phyloP scores from a whole-genome alignment of 305 asterid species.

The Withania somnifera region DNA sequence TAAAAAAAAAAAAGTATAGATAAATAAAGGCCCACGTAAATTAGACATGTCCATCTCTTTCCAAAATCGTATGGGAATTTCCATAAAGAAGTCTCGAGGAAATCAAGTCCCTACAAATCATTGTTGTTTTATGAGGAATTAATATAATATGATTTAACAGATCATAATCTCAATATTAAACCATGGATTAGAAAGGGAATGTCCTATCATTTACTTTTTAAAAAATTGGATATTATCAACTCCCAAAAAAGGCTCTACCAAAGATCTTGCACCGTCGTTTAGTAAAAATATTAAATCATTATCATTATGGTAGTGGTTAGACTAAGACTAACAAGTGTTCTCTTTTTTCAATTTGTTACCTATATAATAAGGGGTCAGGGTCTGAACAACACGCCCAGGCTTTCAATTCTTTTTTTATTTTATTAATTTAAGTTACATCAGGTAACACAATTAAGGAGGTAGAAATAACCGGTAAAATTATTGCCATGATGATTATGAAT shows the following conservation, averaged over 20 bases:
- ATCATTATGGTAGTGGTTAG: neutral
- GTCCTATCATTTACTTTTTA: neutral
- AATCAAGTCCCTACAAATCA: constrained; percentile 7
- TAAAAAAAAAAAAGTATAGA: neutral
- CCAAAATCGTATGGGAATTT: no score
- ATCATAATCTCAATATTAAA: constrained; percentile 1
- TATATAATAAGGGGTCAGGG: no score
- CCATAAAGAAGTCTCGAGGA: no score
- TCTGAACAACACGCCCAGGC: no score
- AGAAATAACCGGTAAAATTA: no score
- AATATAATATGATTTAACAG: neutral
- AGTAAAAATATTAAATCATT: neutral
- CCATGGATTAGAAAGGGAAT: constrained; percentile 1
- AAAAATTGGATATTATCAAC: neutral
- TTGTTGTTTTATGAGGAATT: neutral
- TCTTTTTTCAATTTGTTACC: neutral
- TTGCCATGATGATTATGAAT: no score
- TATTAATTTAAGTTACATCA: neutral
- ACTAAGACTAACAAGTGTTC: neutral
- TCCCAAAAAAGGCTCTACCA: neutral
- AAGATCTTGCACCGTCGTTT: neutral
- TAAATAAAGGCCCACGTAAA: neutral
- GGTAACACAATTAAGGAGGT: no score
- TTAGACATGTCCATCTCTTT: no score
- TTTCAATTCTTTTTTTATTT: no score